Evolutionary conservation across 139 green algal genomes (phyloP), one percentile per base, ranked within the genome.

Genomic region (Zygnema cylindricum): DNA sequence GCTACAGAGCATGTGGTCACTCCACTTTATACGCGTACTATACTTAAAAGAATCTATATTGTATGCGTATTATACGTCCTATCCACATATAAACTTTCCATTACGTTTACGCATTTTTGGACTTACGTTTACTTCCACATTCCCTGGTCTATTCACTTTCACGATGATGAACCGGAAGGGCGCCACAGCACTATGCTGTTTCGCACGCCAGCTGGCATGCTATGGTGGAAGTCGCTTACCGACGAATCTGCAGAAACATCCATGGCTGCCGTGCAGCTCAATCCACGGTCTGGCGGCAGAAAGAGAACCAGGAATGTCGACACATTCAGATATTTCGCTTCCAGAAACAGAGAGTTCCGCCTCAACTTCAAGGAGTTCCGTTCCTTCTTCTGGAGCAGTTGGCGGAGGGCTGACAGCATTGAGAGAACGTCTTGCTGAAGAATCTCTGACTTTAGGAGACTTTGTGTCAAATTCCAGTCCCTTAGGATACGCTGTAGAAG

Each of bases 401-500:
- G 7, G 7, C 49, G 16, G 49, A 25, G 71, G 36, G 42, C 71
- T 79, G 36, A 43, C 11, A 35, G 25, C 77, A 7, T 33, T 84
- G 3, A 35, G 77, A 63, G 77, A 84, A 54, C n/a, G 33, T 38
- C 77, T 84, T 39, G 77, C 77, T 39, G 77, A 49, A 73, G 41
- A 90, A 41, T 40, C 16, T 39, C 23, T 76, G 0, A 25, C 78
- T 22, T 25, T 83, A 41, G 41, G 21, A 16, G 35, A 41, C 39
- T 42, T 77, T 40, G 21, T 79, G 7, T 7, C 71, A 11, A 3
- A 43, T 25, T 79, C 71, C 7, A 79, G 71, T 79, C 36, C 71
- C 38, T 16, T 42, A n/a, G 35, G 33, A 3, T 91, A 92, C 43
- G 38, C 86, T 23, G 86, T 91, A 21, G 33, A 90, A 49, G 85